Evolutionary conservation across 805 yeast species (phyloP), one percentile per base, ranked within the genome.

Genomic region (Sugiyamaella americana): DNA sequence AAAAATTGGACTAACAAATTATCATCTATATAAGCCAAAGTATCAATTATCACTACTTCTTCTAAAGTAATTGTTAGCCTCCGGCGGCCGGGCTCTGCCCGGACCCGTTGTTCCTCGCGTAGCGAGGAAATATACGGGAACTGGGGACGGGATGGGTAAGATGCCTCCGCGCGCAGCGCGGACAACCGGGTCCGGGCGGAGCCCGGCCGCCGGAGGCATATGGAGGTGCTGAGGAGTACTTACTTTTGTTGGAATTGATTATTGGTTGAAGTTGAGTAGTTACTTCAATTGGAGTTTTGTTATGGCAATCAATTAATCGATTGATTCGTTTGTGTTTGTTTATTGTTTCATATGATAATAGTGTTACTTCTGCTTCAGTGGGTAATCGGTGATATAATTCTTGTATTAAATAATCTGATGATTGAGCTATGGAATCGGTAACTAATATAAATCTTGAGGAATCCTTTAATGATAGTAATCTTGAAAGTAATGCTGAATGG

Each of bases 391-490:
- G 62, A 1, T 73, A 63, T 41, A 88, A 70, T 59, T 87, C 96
- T 22, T 66, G 59, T 1, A 85, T 58, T 10, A 89, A 62, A 40
- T 68, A 57, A 24, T 66, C 55, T 0, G 87, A 78, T 0, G 93
- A 77, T 61, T 89, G 96, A 0, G 74, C 68, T 6, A 87, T 64
- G 1, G 84, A 73, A 61, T 93, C 98, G 5, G 76, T 59, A 3
- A 84, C 69, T 3, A 91, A 69, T 2, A 87, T 62, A 46, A 91
- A 76, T 0, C 95, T 94, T 0, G 91, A 75, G 19, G 64, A 64
- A 57, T 93, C 98, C 53, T 81, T 84, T 43, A 86, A 66, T 2
- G 80, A 65, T 2, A 93, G 63, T 4, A 87, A 68, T 49, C 98
- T 68, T 40, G 74, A 78, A 47, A 89, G 68, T 4, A 88, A 68